A percentile compares a stretch with the other conserved stretches of the same genome.
These are phyloP conservation scores for Casuarina glauca DNA, from an alignment of 306 rosid species.

Conservation along the genomic window DNA sequence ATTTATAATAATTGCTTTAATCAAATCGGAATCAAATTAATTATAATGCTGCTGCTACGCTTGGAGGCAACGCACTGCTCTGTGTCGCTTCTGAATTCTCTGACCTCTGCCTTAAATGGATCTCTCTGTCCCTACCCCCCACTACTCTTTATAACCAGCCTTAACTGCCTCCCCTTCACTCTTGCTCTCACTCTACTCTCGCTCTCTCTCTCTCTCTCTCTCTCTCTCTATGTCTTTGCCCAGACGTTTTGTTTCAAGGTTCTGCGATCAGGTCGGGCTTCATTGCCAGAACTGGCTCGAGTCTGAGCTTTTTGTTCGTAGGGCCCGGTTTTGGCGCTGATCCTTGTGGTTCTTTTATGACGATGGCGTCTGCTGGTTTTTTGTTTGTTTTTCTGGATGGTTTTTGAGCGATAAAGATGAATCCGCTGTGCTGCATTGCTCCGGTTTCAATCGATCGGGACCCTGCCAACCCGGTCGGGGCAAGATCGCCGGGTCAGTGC, in stretches of 20 bases:
- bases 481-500: slow-evolving; percentile 50
- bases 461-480: slow-evolving; percentile 46
- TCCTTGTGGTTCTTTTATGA: slow-evolving; percentile 14
- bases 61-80: slow-evolving; percentile 18
- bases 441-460: slow-evolving; percentile 99
- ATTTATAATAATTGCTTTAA: neutral
- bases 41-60: slow-evolving; percentile 28
- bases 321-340: slow-evolving; percentile 1
- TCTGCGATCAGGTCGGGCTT: slow-evolving; percentile 34
- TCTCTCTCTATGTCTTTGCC: slow-evolving; percentile 36
- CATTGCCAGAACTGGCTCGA: slow-evolving; percentile 8
- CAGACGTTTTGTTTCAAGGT: slow-evolving; percentile 19
- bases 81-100: slow-evolving; percentile 16
- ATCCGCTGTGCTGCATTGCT: slow-evolving; percentile 99
- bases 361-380: neutral
- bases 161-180: slow-evolving; percentile 37
- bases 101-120: slow-evolving; percentile 52
- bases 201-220: too few species aligned
- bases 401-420: slow-evolving; percentile 44
- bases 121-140: slow-evolving; percentile 36
- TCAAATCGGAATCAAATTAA: neutral
- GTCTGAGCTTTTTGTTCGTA: slow-evolving; percentile 5
- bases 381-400: slow-evolving; percentile 9
- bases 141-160: slow-evolving; percentile 38
- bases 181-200: neutral